These are phyloP conservation scores for Fusarium neocosmosporiellum DNA, from an alignment of 2,329 filamentous ascomycete species.

Conservation along the genomic window DNA sequence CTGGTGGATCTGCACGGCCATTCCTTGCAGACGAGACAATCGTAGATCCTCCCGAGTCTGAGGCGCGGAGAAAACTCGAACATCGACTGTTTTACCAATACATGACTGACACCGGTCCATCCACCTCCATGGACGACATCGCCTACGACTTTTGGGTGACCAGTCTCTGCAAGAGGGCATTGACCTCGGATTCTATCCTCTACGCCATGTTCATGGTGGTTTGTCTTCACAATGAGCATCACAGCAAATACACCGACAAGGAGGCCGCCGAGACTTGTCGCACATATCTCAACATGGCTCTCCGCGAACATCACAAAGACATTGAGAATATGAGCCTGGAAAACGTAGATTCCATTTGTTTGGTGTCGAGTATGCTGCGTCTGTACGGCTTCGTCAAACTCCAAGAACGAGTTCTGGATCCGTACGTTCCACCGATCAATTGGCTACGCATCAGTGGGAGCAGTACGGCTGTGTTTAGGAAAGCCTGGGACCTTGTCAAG, in stretches of 20 bases:
- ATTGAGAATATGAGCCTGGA: constrained; percentile 17
- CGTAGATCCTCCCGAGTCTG: constrained; percentile 21
- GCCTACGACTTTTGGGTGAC: constrained; percentile 20
- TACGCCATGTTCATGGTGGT: constrained; percentile 31
- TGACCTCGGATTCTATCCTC: constrained; percentile 32
- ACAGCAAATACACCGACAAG: neutral
- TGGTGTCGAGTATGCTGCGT: constrained; percentile 31
- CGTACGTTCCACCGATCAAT: constrained; percentile 33
- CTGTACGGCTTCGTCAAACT: constrained; percentile 28
- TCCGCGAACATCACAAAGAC: constrained; percentile 30
- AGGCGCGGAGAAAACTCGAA: constrained; percentile 31
- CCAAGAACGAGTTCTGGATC: constrained; percentile 23
- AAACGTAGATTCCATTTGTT: constrained; percentile 32
- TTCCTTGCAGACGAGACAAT: neutral
- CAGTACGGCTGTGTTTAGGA: constrained; percentile 29
- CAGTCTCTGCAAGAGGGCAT: constrained; percentile 18
- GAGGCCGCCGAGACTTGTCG: constrained; percentile 4
- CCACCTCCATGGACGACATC: constrained; percentile 19
- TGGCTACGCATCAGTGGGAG: constrained; percentile 37
- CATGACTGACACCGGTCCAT: constrained; percentile 24
- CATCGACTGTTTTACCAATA: constrained; percentile 36
- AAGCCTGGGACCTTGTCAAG: constrained; percentile 13
- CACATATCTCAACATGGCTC: constrained; percentile 31
- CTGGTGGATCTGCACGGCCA: neutral
- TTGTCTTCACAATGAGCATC: constrained; percentile 28